phyloP scores from a whole-genome alignment of 1,139 yeast genomes.

The Yamadazyma trypodendri region DNA sequence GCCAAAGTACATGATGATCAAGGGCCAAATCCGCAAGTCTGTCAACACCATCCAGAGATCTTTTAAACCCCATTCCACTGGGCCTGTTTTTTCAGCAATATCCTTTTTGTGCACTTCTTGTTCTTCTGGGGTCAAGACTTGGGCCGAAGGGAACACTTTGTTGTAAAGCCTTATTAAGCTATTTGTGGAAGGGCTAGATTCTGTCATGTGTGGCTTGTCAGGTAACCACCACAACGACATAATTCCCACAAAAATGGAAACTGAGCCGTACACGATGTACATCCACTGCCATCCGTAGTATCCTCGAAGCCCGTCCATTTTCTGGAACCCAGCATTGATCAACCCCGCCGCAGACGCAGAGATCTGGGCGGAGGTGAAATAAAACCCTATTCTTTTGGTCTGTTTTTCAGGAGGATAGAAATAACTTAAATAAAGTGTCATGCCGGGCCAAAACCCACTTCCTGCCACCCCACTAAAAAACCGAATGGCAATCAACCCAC shows the following conservation, averaged over 20 bases:
- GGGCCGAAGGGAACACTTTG: slow-evolving; percentile 35
- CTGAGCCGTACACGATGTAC: slow-evolving; percentile 71
- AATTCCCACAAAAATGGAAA: slow-evolving; percentile 69
- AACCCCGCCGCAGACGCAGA: slow-evolving; percentile 86
- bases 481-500: slow-evolving; percentile 70
- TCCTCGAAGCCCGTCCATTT: slow-evolving; percentile 71
- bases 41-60: slow-evolving; percentile 57
- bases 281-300: slow-evolving; percentile 87
- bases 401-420: slow-evolving; percentile 85
- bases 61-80: slow-evolving; percentile 56
- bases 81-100: slow-evolving; percentile 44
- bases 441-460: slow-evolving; percentile 94
- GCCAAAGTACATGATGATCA: slow-evolving; percentile 85
- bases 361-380: slow-evolving; percentile 87
- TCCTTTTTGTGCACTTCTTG: slow-evolving; percentile 61
- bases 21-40: slow-evolving; percentile 76
- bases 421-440: slow-evolving; percentile 77
- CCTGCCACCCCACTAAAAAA: slow-evolving; percentile 78
- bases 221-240: slow-evolving; percentile 82
- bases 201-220: slow-evolving; percentile 50
- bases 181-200: slow-evolving; percentile 12
- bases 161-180: slow-evolving; percentile 21
- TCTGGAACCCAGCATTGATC: slow-evolving; percentile 84
- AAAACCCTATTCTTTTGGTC: slow-evolving; percentile 81
- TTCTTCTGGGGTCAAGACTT: slow-evolving; percentile 57